phyloP scores from a whole-genome alignment of 2,329 filamentous ascomycete species.

The Aspergillus candidus region DNA sequence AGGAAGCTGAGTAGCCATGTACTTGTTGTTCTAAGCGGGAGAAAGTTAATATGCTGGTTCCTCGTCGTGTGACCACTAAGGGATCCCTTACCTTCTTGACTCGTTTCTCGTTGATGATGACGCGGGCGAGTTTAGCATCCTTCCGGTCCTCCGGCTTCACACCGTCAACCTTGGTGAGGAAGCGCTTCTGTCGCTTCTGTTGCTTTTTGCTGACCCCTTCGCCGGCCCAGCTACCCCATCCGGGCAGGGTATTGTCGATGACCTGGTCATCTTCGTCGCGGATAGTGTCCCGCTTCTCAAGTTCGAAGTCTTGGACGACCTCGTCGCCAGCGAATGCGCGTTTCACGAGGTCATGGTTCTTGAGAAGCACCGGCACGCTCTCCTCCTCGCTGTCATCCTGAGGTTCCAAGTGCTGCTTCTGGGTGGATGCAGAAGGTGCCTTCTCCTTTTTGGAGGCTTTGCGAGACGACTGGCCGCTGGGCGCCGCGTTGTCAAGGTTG shows the following conservation, averaged over 20 bases:
- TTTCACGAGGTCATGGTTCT: conserved; percentile 63
- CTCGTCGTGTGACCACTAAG: background rate
- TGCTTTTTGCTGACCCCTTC: conserved; percentile 69
- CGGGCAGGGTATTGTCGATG: conserved; percentile 77
- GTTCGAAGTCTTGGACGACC: conserved; percentile 70
- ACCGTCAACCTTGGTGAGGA: conserved; percentile 52
- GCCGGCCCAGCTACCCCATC: conserved; percentile 91
- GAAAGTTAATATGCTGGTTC: conserved; percentile 10
- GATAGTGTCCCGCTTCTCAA: conserved; percentile 67
- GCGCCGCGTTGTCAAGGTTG: conserved; percentile 20
- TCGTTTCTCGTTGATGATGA: conserved; percentile 88
- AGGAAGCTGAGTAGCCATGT: conserved; percentile 75
- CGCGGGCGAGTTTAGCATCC: conserved; percentile 73
- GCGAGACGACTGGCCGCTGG: conserved; percentile 13
- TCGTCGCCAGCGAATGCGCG: conserved; percentile 84
- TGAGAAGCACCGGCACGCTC: conserved; percentile 37
- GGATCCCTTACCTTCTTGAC: conserved; percentile 65
- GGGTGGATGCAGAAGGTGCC: conserved; percentile 3
- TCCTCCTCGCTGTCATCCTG: conserved; percentile 38
- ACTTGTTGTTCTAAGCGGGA: conserved; percentile 65
- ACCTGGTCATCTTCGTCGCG: conserved; percentile 77
- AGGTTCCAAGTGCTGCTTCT: conserved; percentile 36
- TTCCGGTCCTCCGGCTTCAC: conserved; percentile 70
- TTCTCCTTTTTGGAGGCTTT: conserved; percentile 19
- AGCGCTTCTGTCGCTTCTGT: conserved; percentile 52